Evolutionary conservation across 225 moss, liverwort and hornwort species (phyloP).

Genomic region (Physcomitrium patens): DNA sequence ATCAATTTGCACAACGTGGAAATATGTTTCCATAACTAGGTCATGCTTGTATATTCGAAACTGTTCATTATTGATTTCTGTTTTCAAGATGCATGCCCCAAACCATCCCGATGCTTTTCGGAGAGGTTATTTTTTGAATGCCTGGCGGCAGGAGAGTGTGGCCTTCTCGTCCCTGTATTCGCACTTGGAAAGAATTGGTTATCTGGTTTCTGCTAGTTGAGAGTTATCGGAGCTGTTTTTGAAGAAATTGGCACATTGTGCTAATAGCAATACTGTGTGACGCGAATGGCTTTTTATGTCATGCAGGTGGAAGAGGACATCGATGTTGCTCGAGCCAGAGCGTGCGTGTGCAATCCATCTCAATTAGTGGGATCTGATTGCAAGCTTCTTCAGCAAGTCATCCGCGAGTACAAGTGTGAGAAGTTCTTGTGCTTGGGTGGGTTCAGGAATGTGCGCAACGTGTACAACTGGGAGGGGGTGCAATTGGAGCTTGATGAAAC

Average conservation of each 20-base stretch:
- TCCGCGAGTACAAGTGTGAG: slow-evolving; percentile 64
- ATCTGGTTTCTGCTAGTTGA: too few species aligned
- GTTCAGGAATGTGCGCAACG: slow-evolving; percentile 88
- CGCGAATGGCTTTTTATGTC: neutral
- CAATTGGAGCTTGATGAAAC: slow-evolving; percentile 93
- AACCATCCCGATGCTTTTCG: too few species aligned
- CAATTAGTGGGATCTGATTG: slow-evolving; percentile 48
- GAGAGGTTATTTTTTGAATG: too few species aligned
- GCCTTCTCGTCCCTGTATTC: too few species aligned
- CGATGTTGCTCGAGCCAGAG: slow-evolving; percentile 68
- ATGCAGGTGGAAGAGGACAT: slow-evolving; percentile 87
- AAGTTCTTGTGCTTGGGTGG: slow-evolving; percentile 85
- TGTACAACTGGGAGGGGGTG: slow-evolving; percentile 78
- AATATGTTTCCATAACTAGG: slow-evolving; percentile 5
- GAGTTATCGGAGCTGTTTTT: too few species aligned
- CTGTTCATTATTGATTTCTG: too few species aligned
- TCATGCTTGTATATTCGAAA: neutral
- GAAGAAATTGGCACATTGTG: too few species aligned
- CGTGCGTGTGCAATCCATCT: slow-evolving; percentile 71
- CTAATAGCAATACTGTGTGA: too few species aligned
- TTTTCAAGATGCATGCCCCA: too few species aligned
- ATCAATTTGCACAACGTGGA: neutral
- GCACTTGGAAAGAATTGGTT: too few species aligned
- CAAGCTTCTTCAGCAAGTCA: slow-evolving; percentile 64
- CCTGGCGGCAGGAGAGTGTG: too few species aligned